Base-by-base conservation (phyloP, 441 rosid species). In the Rhodomyrtus psidioides region DNA sequence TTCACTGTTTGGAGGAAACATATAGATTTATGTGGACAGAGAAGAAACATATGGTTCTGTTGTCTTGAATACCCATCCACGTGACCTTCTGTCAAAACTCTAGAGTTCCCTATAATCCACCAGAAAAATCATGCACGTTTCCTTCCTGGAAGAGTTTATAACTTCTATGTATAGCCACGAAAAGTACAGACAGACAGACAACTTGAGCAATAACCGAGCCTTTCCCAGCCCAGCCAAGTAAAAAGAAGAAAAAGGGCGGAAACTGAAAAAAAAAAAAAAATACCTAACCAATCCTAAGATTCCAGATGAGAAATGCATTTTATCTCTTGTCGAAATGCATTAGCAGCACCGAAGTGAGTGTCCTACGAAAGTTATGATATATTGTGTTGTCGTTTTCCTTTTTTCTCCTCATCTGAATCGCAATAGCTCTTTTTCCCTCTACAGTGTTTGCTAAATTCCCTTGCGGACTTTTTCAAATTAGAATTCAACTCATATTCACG, bases 341-440 rank as follows among this genome's bases (percentile, higher is more conserved):
- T 19, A 34, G 23, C 9, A 24, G 2, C 7, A 62, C 44, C 2
- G 4, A 28, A 16, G 21, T 60, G 42, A 30, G 26, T 19, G 1
- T 4, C 2, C 1, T 21, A 21, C 3, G 3, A 34, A 34, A 70
- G 16, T 70, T 12, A 10, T 10, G 2, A 30, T 34, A 65, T 3
- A 9, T 59, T 21, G n/a, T 34, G 13, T 70, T 21, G 4, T 5
- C 79, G 6, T 21, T 70, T 12, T 39, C n/a, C 2, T 26, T 10
- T 34, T 70, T 65, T 70, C 7, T 34, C 79, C 79, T 19, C 2
- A 1, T 34, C 0, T 0, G n/a, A 70, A 7, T 5, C 13, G 4
- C 24, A 34, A 19, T 21, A 39, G 6, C 49, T 34, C 49, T 6
- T 70, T 39, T 65, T 10, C 75, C 49, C 10, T 23, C 49, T 10